Conservation (phyloP, 2,329 filamentous ascomycete genomes). For the Fusarium ramigenum region DNA sequence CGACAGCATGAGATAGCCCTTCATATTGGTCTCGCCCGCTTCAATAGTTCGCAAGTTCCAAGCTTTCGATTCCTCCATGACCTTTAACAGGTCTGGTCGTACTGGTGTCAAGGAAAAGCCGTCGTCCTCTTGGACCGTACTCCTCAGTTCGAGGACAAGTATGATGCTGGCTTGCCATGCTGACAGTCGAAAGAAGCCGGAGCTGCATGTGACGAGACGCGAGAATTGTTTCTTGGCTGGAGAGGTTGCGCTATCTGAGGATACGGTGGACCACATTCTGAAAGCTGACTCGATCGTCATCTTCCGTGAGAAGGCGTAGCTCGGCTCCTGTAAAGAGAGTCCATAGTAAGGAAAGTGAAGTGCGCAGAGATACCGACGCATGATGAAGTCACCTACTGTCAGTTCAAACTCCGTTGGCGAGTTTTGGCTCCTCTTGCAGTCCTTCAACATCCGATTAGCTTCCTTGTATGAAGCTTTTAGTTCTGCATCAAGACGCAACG, state of each 20-base stretch:
- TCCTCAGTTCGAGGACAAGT: constrained; percentile 53
- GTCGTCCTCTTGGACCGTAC: constrained; percentile 53
- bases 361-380: constrained; percentile 63
- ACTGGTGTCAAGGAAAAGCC: constrained; percentile 47
- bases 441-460: constrained; percentile 48
- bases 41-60: constrained; percentile 55
- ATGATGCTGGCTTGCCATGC: constrained; percentile 49
- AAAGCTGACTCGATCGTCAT: constrained; percentile 58
- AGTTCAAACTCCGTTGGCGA: constrained; percentile 52
- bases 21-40: constrained; percentile 64
- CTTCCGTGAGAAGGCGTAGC: constrained; percentile 62
- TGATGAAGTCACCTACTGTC: constrained; percentile 58
- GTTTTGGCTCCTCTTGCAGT: constrained; percentile 22
- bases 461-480: constrained; percentile 55
- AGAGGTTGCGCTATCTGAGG: constrained; percentile 1
- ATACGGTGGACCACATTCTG: constrained; percentile 55
- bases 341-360: constrained; percentile 65
- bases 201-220: constrained; percentile 51
- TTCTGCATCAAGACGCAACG: constrained; percentile 54
- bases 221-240: constrained; percentile 45
- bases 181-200: constrained; percentile 53
- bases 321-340: constrained; percentile 51
- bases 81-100: constrained; percentile 53
- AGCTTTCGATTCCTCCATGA: constrained; percentile 52
- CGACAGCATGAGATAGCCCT: constrained; percentile 57